These are phyloP conservation scores for Bolboschoenus planiculmis DNA, from an alignment of 176 grass and related monocot genomes.

Conservation along the genomic window DNA sequence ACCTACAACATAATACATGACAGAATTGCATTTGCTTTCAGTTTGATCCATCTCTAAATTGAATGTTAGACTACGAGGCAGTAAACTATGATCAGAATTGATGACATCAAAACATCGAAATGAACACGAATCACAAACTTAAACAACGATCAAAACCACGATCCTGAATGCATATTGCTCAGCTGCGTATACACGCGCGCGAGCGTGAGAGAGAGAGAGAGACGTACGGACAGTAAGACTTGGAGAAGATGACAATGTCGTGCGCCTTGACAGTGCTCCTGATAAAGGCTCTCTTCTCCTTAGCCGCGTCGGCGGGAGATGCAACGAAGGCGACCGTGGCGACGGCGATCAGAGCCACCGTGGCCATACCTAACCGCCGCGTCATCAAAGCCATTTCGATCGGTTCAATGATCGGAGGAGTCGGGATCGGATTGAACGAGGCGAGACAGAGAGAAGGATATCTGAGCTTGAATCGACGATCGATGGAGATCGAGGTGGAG, in stretches of 20 bases:
- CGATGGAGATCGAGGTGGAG: background rate
- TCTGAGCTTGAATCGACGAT: conserved; percentile 1
- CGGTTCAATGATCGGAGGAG: background rate
- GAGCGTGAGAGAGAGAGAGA: background rate
- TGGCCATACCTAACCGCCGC: conserved; percentile 23
- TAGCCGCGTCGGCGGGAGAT: conserved; percentile 5
- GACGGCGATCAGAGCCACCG: conserved; percentile 20
- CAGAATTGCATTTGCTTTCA: background rate
- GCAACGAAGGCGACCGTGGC: background rate
- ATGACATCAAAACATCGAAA: background rate
- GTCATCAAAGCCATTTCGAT: background rate
- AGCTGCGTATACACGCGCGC: background rate
- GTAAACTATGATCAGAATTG: background rate
- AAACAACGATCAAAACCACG: background rate
- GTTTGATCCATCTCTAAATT: background rate
- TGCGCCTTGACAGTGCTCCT: conserved; percentile 32
- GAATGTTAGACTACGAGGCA: background rate
- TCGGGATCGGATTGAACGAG: conserved; percentile 1
- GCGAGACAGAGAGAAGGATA: background rate
- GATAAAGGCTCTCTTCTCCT: conserved; percentile 23
- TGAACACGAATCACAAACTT: background rate
- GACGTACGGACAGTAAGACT: conserved; percentile 44
- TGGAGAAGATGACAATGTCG: conserved; percentile 46
- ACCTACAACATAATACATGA: conserved; percentile 10
- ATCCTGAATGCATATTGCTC: background rate